Base-by-base conservation (phyloP, 495 filamentous ascomycete genomes). In the Xylaria flabelliformis region DNA sequence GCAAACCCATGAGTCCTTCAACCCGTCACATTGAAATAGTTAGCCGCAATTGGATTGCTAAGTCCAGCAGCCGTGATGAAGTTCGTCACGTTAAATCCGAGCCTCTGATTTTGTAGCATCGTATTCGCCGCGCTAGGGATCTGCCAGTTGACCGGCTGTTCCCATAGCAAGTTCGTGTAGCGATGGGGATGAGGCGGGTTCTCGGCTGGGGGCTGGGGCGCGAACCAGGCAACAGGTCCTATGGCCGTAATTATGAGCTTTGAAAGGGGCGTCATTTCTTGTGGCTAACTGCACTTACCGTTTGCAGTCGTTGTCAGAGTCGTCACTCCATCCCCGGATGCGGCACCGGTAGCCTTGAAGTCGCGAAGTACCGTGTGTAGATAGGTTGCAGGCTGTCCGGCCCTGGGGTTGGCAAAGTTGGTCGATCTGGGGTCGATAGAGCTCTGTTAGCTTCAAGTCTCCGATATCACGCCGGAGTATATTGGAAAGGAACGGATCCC, bases 361-460 rank as follows among this genome's bases (percentile, higher is more conserved):
- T 84, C 85, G 8, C 79, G 74, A 67, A 87, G 79, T 64, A 87
- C 74, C 36, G 81, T 83, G 78, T 87, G 85, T 1, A 86, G 77
- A 67, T 83, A 83, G 1, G 78, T 83, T 26, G 78, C 67, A 34
- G 76, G 82, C 24, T 76, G 73, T 3, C 79, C 81, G 21, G 76
- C 74, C 26, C 36, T 67, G 62, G 82, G 81, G 69, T 82, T 82
- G 41, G 74, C 66, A 76, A 82, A 82, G 75, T 80, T 81, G 68
- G 79, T 77, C 6, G 82, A 82, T 61, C 80, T 83, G 41, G 29
- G n/a, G 29, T 3, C 44, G 9, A 39, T 46, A 70, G 61, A 67
- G 53, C 41, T 19, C 44, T 12, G 44, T 53, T n/a, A 64, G 10
- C 19, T 19, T 10, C 17, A n/a, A 48, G 19, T 34, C 19, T 36